A percentile compares a stretch with the other conserved stretches of the same genome.
Conservation (phyloP, 345 rosid species). For the Mangifera indica region DNA sequence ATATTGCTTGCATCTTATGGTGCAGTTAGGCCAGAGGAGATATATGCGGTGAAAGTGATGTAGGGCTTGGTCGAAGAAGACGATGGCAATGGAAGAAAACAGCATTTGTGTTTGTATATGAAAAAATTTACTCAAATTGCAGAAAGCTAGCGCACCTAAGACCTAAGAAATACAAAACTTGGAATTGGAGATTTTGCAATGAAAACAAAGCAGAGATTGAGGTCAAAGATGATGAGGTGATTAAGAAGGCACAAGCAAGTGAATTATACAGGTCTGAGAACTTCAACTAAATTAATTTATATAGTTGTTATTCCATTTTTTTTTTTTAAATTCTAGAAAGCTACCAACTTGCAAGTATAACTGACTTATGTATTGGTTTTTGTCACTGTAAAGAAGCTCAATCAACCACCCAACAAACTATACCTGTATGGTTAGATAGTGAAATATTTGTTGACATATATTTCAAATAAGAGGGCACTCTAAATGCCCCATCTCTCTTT, state of each 20-base stretch:
- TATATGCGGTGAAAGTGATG: background rate
- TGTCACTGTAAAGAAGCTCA: slow-evolving; percentile 29
- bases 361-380: slow-evolving; percentile 25
- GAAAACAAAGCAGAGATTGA: background rate
- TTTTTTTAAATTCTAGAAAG: slow-evolving; percentile 1
- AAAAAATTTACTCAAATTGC: slow-evolving; percentile 13
- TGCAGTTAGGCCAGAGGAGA: background rate
- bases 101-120: slow-evolving; percentile 2
- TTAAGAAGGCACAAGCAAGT: background rate
- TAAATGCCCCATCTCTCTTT: background rate
- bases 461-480: slow-evolving; percentile 1
- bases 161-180: background rate
- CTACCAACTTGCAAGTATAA: slow-evolving; percentile 4
- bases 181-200: background rate
- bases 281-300: slow-evolving; percentile 14
- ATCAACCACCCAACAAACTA: slow-evolving; percentile 8
- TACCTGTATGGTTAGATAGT: slow-evolving; percentile 22
- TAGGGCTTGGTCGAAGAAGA: background rate
- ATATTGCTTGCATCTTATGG: slow-evolving; percentile 2
- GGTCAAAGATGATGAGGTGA: background rate
- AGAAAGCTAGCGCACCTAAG: background rate
- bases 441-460: slow-evolving; percentile 21
- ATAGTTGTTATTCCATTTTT: slow-evolving; percentile 5
- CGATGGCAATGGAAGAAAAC: background rate
- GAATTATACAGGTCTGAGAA: background rate